phyloP scores from a whole-genome alignment of 441 rosid species.

The Populus hybrid region DNA sequence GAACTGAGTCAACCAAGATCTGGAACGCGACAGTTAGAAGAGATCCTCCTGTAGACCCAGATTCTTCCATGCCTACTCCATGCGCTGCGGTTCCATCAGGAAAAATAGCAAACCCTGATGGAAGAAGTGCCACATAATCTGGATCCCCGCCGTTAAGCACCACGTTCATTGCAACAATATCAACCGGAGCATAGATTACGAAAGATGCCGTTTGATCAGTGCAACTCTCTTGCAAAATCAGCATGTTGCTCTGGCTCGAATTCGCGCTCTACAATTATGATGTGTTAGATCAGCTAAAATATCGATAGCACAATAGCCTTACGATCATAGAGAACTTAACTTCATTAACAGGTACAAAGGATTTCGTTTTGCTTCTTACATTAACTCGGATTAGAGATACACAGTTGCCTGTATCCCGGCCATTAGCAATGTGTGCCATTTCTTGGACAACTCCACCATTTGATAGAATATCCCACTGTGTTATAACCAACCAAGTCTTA shows the following conservation, averaged over 20 bases:
- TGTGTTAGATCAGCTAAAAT: no score
- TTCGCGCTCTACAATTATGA: constrained; percentile 18
- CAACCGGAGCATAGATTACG: constrained; percentile 79
- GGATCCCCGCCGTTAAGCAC: constrained; percentile 73
- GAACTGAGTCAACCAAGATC: constrained; percentile 67
- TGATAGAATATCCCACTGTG: constrained; percentile 87
- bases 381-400: constrained; percentile 71
- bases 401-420: constrained; percentile 72
- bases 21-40: constrained; percentile 79
- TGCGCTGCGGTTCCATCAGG: constrained; percentile 53
- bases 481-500: no score
- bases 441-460: constrained; percentile 60
- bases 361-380: constrained; percentile 15
- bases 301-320: no score
- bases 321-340: no score
- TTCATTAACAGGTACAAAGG: no score
- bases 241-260: constrained; percentile 66
- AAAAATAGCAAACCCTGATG: constrained; percentile 82
- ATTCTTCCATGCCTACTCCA: constrained; percentile 25
- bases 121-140: constrained; percentile 74
- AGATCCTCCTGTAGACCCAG: constrained; percentile 49
- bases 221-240: constrained; percentile 79
- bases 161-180: constrained; percentile 52
- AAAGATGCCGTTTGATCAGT: constrained; percentile 61
- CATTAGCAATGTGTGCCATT: constrained; percentile 78